Conservation (phyloP, 2,329 filamentous ascomycete genomes). For the Stachybotrys elegans region DNA sequence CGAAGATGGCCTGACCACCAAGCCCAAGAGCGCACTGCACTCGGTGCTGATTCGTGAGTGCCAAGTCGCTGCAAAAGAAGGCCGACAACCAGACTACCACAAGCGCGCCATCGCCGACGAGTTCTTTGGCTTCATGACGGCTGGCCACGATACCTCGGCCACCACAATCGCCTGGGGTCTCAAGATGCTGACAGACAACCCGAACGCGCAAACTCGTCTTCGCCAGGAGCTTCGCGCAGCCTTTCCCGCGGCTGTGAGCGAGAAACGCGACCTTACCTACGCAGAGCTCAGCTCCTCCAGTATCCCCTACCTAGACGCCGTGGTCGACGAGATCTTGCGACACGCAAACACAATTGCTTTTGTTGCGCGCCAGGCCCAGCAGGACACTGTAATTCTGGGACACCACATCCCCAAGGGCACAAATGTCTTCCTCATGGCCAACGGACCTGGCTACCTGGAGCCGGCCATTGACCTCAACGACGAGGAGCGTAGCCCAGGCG, state of each 20-base stretch:
- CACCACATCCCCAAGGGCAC: conserved; percentile 27
- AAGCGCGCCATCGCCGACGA: conserved; percentile 23
- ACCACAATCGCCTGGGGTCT: conserved; percentile 20
- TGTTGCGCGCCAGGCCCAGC: conserved; percentile 19
- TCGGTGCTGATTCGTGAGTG: conserved; percentile 25
- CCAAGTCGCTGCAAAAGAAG: conserved; percentile 21
- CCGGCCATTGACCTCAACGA: conserved; percentile 12
- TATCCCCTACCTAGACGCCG: conserved; percentile 30
- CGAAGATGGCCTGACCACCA: conserved; percentile 7
- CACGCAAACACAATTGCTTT: conserved; percentile 17
- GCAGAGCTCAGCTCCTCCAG: conserved; percentile 20
- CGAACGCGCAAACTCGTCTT: conserved; percentile 18
- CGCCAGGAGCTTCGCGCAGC: conserved; percentile 15
- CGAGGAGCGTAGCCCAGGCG: conserved; percentile 8
- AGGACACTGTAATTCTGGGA: conserved; percentile 28
- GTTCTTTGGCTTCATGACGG: conserved; percentile 22
- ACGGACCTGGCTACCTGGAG: conserved; percentile 19
- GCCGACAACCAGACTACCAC: conserved; percentile 18
- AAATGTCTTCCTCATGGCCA: conserved; percentile 17
- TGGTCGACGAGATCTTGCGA: conserved; percentile 30
- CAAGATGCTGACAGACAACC: conserved; percentile 18
- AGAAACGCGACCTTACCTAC: conserved; percentile 16
- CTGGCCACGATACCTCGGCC: conserved; percentile 25
- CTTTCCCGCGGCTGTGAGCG: conserved; percentile 10
- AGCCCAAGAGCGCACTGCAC: conserved; percentile 22